phyloP scores from a whole-genome alignment of 2,329 filamentous ascomycete species.

The Cylindrodendrum hubeiense region DNA sequence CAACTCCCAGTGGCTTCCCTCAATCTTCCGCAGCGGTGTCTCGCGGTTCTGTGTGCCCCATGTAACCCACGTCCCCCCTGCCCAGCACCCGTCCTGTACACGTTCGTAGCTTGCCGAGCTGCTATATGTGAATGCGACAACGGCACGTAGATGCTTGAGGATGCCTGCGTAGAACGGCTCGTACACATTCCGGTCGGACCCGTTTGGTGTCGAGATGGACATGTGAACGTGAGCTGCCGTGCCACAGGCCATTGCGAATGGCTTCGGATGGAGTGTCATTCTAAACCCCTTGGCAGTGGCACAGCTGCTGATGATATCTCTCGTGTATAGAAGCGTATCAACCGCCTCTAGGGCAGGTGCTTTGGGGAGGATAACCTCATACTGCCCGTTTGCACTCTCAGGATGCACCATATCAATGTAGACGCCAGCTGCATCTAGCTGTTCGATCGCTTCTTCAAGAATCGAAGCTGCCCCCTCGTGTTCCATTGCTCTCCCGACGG shows the following conservation, averaged over 20 bases:
- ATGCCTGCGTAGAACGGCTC: constrained; percentile 80
- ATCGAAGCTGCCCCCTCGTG: constrained; percentile 68
- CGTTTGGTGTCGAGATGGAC: constrained; percentile 67
- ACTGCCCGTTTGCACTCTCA: constrained; percentile 80
- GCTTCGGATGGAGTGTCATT: constrained; percentile 81
- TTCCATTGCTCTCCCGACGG: constrained; percentile 72
- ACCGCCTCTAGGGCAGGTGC: constrained; percentile 74
- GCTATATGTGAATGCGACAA: constrained; percentile 78
- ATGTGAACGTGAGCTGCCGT: constrained; percentile 79
- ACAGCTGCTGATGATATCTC: constrained; percentile 75
- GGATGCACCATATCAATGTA: constrained; percentile 80
- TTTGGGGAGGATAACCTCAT: constrained; percentile 79
- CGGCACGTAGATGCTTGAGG: constrained; percentile 71
- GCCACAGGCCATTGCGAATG: constrained; percentile 68
- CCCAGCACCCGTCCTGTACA: constrained; percentile 77
- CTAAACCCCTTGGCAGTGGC: constrained; percentile 72
- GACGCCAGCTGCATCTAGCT: constrained; percentile 72
- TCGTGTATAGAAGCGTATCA: constrained; percentile 77
- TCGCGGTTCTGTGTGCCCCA: constrained; percentile 90
- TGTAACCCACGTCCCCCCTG: constrained; percentile 81
- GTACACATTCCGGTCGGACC: constrained; percentile 59
- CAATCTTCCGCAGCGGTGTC: constrained; percentile 77
- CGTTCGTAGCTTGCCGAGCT: constrained; percentile 77
- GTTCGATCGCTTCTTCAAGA: constrained; percentile 73
- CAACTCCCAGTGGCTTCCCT: constrained; percentile 79